Base-by-base conservation (phyloP, 345 rosid species). In the Chamaenerion angustifolium region DNA sequence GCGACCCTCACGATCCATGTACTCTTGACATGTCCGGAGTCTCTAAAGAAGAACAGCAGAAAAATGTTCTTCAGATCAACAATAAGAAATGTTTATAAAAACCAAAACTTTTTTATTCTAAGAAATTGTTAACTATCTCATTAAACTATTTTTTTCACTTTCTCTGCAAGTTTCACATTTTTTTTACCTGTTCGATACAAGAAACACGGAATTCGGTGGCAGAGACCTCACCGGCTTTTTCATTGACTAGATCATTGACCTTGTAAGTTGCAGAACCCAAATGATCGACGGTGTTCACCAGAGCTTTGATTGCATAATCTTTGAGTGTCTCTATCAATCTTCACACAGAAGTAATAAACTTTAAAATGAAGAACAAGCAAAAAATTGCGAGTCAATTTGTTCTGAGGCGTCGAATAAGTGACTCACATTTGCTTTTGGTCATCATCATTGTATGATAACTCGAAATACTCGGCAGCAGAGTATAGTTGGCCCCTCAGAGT, bases 211-310 rank as follows among this genome's bases (percentile, higher is more conserved):
- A 70, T 56, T 90, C 86, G 0, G 92, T 79, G 57, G 74, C 81
- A 4, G 75, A 68, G 48, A 90, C 98, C 68, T 90, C 83, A 40
- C 83, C 94, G 23, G 81, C 95, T 58, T 90, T 86, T 66, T 72
- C 95, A 42, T 90, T 88, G 10, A 90, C 63, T 42, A 90, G 72
- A 66, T 90, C 86, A 53, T 74, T 81, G 46, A 90, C 94, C 76
- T 81, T 83, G 56, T 79, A 90, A 3, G 95, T 86, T 57, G 81
- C 82, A 14, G 98, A 86, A 16, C 98, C 98, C 51, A 90, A 72
- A 73, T 90, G 98, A 60, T 90, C 98, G 64, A 90, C 90, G 0
- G 98, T 90, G 60, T 83, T 90, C 61, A 90, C 95, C 37, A 90
- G 64, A 57, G 98, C 98, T 65, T 86, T 79, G 60, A 86, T 66